Percentiles rank a stretch among this genome's conserved stretches.
Conservation (phyloP, 176 grass and related monocot genomes). For the Musa schizocarpa region DNA sequence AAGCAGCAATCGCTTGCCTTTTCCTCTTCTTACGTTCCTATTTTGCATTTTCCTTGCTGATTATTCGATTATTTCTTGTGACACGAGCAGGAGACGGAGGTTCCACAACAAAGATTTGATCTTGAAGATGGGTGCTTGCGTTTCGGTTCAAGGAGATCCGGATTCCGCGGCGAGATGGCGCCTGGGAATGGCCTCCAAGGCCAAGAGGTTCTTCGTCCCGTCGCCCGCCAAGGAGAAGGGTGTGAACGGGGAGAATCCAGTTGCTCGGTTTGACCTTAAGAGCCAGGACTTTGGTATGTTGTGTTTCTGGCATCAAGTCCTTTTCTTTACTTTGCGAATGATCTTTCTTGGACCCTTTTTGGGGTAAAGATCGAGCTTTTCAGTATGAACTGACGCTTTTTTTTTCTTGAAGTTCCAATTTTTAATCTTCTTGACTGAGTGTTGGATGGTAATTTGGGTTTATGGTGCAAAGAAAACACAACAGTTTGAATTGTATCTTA, state of each 20-base stretch:
- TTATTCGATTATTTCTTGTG: neutral
- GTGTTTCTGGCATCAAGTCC: conserved; percentile 4
- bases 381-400: neutral
- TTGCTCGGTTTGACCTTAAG: conserved; percentile 18
- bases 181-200: conserved; percentile 28
- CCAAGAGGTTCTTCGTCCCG: conserved; percentile 38
- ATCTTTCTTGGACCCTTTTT: conserved; percentile 1
- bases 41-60: neutral
- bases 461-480: too few species aligned
- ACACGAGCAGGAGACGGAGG: neutral
- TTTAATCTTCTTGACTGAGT: too few species aligned
- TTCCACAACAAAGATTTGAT: neutral
- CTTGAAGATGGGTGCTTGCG: conserved; percentile 69
- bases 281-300: conserved; percentile 51
- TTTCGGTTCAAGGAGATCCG: conserved; percentile 51
- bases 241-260: conserved; percentile 18
- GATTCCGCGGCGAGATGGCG: conserved; percentile 15
- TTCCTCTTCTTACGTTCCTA: neutral
- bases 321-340: neutral
- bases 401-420: too few species aligned
- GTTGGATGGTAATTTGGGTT: too few species aligned
- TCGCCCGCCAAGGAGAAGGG: conserved; percentile 54
- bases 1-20: conserved; percentile 23
- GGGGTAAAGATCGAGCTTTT: conserved; percentile 11
- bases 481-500: too few species aligned